Percentiles rank a stretch among this genome's conserved stretches.
Conservation (phyloP, 805 yeast genomes). For the Lipomyces anomalus region DNA sequence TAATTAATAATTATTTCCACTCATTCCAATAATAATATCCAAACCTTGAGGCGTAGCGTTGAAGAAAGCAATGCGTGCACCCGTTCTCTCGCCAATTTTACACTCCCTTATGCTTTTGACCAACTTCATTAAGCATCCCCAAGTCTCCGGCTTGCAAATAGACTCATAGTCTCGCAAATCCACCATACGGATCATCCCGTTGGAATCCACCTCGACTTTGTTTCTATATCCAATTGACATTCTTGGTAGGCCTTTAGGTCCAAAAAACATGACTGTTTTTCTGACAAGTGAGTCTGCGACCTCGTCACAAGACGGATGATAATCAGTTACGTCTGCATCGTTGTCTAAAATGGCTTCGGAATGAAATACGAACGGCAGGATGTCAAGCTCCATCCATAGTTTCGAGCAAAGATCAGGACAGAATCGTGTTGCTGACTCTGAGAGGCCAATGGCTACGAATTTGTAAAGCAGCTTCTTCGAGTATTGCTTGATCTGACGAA, state of each 20-base stretch:
- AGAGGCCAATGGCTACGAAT: conserved; percentile 16
- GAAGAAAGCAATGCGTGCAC: conserved; percentile 20
- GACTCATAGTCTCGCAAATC: conserved; percentile 11
- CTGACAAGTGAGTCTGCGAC: conserved; percentile 23
- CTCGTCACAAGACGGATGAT: conserved; percentile 16
- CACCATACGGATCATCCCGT: conserved; percentile 18
- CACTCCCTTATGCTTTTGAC: conserved; percentile 7
- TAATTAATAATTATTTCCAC: too few species aligned
- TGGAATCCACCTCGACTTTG: conserved; percentile 19
- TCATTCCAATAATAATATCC: too few species aligned
- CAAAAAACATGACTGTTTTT: conserved; percentile 20
- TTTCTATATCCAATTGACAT: conserved; percentile 19
- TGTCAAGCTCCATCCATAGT: conserved; percentile 21
- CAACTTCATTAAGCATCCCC: conserved; percentile 15
- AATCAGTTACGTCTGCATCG: neutral
- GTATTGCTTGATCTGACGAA: conserved; percentile 13
- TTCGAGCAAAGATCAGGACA: conserved; percentile 19
- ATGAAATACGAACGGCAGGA: conserved; percentile 17
- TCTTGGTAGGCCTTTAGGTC: conserved; percentile 22
- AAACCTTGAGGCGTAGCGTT: conserved; percentile 25
- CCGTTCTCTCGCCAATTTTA: conserved; percentile 14
- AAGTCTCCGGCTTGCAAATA: conserved; percentile 15
- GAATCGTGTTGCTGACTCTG: conserved; percentile 6
- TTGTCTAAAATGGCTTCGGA: neutral
- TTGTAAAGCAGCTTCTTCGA: conserved; percentile 16